These are phyloP conservation scores for Phascolomyces articulosus DNA, from an alignment of 371 early-diverging fungal genomes.

Conservation along the genomic window DNA sequence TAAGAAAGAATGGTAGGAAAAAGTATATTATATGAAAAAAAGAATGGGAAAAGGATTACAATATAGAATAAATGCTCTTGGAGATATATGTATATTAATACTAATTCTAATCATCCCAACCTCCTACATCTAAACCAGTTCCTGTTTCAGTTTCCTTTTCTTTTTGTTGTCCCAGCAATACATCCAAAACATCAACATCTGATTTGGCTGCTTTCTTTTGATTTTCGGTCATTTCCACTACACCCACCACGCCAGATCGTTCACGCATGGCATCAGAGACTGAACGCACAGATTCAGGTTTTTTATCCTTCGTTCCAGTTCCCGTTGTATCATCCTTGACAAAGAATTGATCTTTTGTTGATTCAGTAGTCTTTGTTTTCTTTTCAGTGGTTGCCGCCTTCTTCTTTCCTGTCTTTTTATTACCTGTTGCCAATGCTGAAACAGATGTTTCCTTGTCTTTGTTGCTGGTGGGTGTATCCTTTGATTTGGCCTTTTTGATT, in stretches of 20 bases:
- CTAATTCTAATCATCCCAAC: constrained; percentile 40
- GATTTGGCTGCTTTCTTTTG: constrained; percentile 21
- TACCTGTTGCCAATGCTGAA: neutral
- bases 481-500: constrained; percentile 5
- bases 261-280: constrained; percentile 26
- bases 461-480: neutral
- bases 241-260: constrained; percentile 61
- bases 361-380: neutral
- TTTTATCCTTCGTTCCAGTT: neutral
- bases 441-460: neutral
- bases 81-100: no score
- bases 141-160: constrained; percentile 16
- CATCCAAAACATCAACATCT: constrained; percentile 28
- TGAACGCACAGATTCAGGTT: constrained; percentile 17
- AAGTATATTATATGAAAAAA: no score
- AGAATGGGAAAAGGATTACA: no score
- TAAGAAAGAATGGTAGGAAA: no score
- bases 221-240: constrained; percentile 47
- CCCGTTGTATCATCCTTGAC: constrained; percentile 1
- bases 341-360: constrained; percentile 6
- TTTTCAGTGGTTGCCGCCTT: neutral
- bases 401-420: neutral
- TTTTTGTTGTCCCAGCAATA: constrained; percentile 18
- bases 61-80: no score
- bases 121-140: constrained; percentile 49